Evolutionary conservation across 1,284 basidiomycete genomes (phyloP).

Genomic region (Wolfiporia cocos): DNA sequence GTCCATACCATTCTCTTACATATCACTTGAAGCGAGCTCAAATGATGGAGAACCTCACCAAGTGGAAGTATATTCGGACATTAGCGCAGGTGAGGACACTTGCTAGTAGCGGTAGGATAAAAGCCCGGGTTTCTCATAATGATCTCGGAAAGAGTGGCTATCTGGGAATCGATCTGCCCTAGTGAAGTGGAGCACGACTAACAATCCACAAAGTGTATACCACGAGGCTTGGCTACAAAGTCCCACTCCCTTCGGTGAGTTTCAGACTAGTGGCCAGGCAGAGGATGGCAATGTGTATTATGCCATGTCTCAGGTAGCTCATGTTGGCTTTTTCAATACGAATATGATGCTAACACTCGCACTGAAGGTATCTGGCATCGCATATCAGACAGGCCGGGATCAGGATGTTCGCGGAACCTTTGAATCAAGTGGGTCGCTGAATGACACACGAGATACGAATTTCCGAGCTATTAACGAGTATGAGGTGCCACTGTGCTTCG

Average conservation of each 20-base stretch:
- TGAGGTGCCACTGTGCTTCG: neutral
- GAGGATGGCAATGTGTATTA: constrained; percentile 17
- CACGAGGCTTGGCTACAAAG: constrained; percentile 13
- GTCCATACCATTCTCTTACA: too few species aligned
- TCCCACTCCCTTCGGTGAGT: constrained; percentile 11
- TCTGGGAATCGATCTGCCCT: constrained; percentile 10
- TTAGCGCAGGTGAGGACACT: constrained; percentile 21
- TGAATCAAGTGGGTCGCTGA: constrained; percentile 5
- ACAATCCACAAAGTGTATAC: constrained; percentile 8
- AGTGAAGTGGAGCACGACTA: constrained; percentile 12
- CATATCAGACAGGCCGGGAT: constrained; percentile 11
- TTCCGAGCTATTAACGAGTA: constrained; percentile 12
- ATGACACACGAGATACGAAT: constrained; percentile 1
- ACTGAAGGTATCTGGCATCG: constrained; percentile 6
- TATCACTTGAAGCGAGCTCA: too few species aligned
- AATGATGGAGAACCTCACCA: too few species aligned
- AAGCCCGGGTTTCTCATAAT: constrained; percentile 7
- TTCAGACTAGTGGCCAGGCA: constrained; percentile 15
- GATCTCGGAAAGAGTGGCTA: constrained; percentile 13
- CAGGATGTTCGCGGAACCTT: constrained; percentile 7
- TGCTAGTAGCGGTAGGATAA: too few species aligned
- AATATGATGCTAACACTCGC: neutral
- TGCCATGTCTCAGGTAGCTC: constrained; percentile 12
- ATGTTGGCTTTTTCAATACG: neutral
- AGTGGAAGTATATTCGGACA: too few species aligned